Conservation (phyloP, 2,329 filamentous ascomycete species). For the Colletotrichum liaoningense region DNA sequence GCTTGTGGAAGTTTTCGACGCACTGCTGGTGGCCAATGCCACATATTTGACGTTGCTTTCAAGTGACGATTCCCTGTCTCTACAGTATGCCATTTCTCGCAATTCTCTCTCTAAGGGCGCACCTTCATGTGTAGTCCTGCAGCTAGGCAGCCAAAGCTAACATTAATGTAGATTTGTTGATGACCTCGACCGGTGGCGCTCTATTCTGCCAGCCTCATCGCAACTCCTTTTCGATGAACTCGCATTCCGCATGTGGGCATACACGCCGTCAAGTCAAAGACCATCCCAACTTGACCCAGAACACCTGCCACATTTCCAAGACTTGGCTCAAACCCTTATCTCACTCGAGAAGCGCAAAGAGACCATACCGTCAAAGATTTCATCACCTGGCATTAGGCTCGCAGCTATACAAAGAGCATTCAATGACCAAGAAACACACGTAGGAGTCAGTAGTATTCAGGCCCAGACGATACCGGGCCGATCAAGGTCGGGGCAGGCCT, state of each 20-base stretch:
- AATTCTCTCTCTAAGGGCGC: no score
- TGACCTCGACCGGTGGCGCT: slow-evolving; percentile 43
- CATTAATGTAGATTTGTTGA: slow-evolving; percentile 38
- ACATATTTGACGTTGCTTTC: slow-evolving; percentile 23
- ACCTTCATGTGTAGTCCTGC: no score
- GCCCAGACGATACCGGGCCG: slow-evolving; percentile 17
- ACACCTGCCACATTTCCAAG: slow-evolving; percentile 36
- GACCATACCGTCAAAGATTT: neutral
- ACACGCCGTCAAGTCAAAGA: neutral
- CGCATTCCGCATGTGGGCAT: slow-evolving; percentile 39
- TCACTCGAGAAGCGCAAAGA: slow-evolving; percentile 24
- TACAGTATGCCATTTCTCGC: slow-evolving; percentile 25
- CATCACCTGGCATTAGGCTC: slow-evolving; percentile 21
- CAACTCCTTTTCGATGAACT: slow-evolving; percentile 40
- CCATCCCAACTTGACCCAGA: slow-evolving; percentile 1
- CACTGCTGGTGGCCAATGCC: slow-evolving; percentile 33
- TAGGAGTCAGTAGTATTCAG: neutral
- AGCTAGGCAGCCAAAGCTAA: neutral
- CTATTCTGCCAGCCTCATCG: slow-evolving; percentile 35
- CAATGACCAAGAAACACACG: slow-evolving; percentile 7
- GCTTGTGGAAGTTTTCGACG: slow-evolving; percentile 31
- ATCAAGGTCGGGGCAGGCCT: neutral
- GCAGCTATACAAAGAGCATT: slow-evolving; percentile 28
- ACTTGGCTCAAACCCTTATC: slow-evolving; percentile 40
- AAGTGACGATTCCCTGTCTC: slow-evolving; percentile 17